Evolutionary conservation across 164 flowering plant species (phyloP), one percentile per base, ranked within the genome.

Genomic region (Umbellularia californica): DNA sequence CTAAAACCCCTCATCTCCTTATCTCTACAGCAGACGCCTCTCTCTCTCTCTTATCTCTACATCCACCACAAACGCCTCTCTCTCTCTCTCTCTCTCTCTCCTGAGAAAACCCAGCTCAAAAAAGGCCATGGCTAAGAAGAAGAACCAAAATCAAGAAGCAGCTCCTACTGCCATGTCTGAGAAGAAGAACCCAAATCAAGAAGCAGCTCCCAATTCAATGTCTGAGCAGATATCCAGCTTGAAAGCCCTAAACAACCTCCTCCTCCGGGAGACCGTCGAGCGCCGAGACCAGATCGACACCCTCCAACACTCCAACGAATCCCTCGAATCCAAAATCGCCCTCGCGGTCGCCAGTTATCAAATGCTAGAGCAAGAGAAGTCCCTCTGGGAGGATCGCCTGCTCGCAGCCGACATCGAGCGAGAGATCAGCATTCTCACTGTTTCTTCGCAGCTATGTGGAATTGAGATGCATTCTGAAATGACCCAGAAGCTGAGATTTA

Each of bases 201-300:
- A 69, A 50, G 47, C 47, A 41, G 11, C 71, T n/a, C 55, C 41
- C 24, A 83, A 80, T 4, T 75, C 76, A 50, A 65, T 74, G 1
- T 30, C 74, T 0, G 90, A 83, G 82, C 87, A 86, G 81, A 69
- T 91, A 6, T 82, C 85, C 65, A 84, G 71, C 77, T 74, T 92
- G 75, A 90, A 90, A 62, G 76, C 92, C 3, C 88, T 92, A 67
- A 94, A 94, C 75, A 64, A 80, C 20, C 20, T 84, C 60, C 85
- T 94, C 20, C 77, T 92, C 60, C 87, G 84, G 63, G 90, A 90
- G 81, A 82, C 91, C 0, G 69, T 74, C 23, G 90, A 90, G 78
- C 78, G 81, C 25, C 79, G 94, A 47, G 85, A 83, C 2, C 88
- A 86, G 82, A 82, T 91, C 3, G 86, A 87, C 23, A 23, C 85